Base-by-base conservation (phyloP, 176 grass and related monocot species). In the Carex pumila region DNA sequence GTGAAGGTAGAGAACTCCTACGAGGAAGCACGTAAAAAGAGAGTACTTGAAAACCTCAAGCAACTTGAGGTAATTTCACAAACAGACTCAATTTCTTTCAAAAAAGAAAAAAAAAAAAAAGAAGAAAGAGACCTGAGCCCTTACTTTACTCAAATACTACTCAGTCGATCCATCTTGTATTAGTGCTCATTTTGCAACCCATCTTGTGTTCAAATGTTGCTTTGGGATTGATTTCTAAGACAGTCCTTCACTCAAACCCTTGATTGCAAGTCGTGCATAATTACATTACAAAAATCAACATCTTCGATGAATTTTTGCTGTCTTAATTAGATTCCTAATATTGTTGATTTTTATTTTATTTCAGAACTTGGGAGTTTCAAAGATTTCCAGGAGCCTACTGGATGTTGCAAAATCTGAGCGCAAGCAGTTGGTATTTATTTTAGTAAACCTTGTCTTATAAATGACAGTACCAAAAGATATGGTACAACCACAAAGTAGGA, bases 41-140 rank as follows among this genome's bases (percentile, higher is more conserved):
- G 95, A 86, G 80, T 98, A 19, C 89, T 94, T 56, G 88, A 93
- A 56, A 98, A 98, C 80, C 92, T 91, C 84, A 98, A 98, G 92
- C 89, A 94, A 50, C 88, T 98, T 53, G 89, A 94, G 88, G 95
- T 94, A 75, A 87, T n/a, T 84, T 31, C 7, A 30, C 7, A 30
- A 30, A 32, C 2, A 17, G 39, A 34, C 53, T 71, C 0, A n/a
- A 71, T 71, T 71, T 6, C 5, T 45, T 19, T n/a, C 17, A 71
- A 71, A n/a, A 8, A 18, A 36, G 15, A n/a, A 41, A 2, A 69
- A 39, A 2, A 2, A n/a, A n/a, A n/a, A n/a, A n/a, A n/a, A n/a
- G n/a, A n/a, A n/a, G n/a, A n/a, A n/a, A 12, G 43, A 12, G 19
- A 29, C 12, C 47, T 75, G 71, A 54, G 4, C 1, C 15, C 5